Percentiles rank a stretch among this genome's conserved stretches.
Conservation (phyloP, 2,329 filamentous ascomycete genomes). For the Aspergillus neoniger region DNA sequence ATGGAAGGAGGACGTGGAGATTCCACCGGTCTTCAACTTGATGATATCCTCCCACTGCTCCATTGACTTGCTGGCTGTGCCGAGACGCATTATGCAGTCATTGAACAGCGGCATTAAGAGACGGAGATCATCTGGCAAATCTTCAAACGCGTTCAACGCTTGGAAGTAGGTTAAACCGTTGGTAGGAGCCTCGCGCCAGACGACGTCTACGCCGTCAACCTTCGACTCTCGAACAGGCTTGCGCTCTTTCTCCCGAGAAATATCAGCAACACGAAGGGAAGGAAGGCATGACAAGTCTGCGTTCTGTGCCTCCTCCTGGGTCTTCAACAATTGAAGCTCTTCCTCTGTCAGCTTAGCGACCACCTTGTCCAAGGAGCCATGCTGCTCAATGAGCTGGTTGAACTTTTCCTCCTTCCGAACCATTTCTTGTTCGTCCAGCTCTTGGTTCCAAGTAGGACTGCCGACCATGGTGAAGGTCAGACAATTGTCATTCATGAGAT, state of each 20-base stretch:
- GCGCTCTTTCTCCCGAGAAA: conserved; percentile 74
- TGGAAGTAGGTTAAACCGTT: conserved; percentile 97
- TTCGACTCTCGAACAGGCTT: conserved; percentile 64
- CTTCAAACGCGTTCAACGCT: conserved; percentile 76
- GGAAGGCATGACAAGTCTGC: conserved; percentile 87
- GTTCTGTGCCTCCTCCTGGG: conserved; percentile 80
- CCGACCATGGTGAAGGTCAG: conserved; percentile 95
- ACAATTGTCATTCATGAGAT: conserved; percentile 81
- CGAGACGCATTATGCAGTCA: conserved; percentile 88
- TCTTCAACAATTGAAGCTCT: conserved; percentile 75
- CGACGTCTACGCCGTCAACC: conserved; percentile 67
- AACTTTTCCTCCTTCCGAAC: conserved; percentile 75
- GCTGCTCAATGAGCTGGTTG: conserved; percentile 64
- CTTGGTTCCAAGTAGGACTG: conserved; percentile 70
- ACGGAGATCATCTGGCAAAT: conserved; percentile 80
- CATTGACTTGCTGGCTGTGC: conserved; percentile 84
- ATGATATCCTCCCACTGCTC: conserved; percentile 94
- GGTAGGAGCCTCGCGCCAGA: conserved; percentile 90
- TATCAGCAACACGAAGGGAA: conserved; percentile 84
- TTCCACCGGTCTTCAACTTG: conserved; percentile 91
- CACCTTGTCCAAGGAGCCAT: conserved; percentile 71
- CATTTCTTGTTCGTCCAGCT: conserved; percentile 75
- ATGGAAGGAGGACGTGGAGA: conserved; percentile 82
- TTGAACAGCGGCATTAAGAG: conserved; percentile 86
- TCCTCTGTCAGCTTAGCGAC: conserved; percentile 71